Base-by-base conservation (phyloP, 768 basidiomycete genomes). In the Boletus coccyginus region DNA sequence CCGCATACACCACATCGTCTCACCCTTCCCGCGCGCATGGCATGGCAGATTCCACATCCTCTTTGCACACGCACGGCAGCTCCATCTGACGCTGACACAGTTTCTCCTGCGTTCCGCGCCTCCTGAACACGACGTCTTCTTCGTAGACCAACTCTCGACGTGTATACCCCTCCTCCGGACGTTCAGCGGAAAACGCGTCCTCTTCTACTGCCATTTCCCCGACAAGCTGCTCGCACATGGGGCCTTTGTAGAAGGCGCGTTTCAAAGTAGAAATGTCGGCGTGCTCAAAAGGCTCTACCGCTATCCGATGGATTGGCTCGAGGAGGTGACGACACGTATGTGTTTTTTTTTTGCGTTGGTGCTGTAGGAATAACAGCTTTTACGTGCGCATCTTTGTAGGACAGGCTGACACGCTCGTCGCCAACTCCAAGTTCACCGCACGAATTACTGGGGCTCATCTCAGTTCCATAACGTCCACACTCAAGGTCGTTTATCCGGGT, bases 161-260 rank as follows among this genome's bases (percentile, higher is more conserved):
- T 94, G 90, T 60, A 78, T 98, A 27, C 96, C 96, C 0, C 77
- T 97, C 55, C 77, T 99, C 0, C 82, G 91, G 3, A 64, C 75
- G 56, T 65, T 91, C 14, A 81, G 78, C 3, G 77, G 77, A 21
- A 91, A 83, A n/a, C 85, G 92, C 3, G 90, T 96, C 32, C 87
- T 98, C 19, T 98, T 98, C 73, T 98, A 99, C 70, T 96, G 94
- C 62, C 97, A 98, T 70, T 98, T 99, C 62, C 97, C 96, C 0
- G 96, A 99, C 74, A 96, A 96, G 71, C 77, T 98, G 1, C 81
- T 98, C 29, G 84, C 88, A 7, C 82, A 84, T 58, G 90, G 90
- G 0, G 84, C 73, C 5, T 70, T 81, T 64, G 78, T 85, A 0
- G 84, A 88, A 50, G 86, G 82, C 13, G 71, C 75, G 52, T 64